Evolutionary conservation across 176 grass and related monocot species (phyloP), one percentile per base, ranked within the genome.

Genomic region (Urochloa ruziziensis): DNA sequence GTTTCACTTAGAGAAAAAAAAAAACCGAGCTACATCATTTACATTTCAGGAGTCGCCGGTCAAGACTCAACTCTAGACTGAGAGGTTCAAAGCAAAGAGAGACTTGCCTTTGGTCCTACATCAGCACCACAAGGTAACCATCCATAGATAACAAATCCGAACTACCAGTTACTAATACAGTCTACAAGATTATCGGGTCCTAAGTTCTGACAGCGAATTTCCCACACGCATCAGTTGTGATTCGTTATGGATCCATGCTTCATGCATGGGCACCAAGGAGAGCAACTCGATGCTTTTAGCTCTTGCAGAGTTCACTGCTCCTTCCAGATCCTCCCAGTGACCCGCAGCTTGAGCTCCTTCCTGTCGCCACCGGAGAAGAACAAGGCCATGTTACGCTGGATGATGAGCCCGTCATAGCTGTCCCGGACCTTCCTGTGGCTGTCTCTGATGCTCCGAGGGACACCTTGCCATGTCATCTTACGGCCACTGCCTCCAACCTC

Each of bases 391-490:
- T 91, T 98, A 18, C 96, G 90, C 89, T 98, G 96, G 80, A 98
- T 98, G 81, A 98, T 95, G 42, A 95, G 91, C 48, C 96, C 93
- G 1, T 98, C 93, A 14, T 93, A 98, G 75, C 96, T 98, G 82
- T 98, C 93, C 48, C 96, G 75, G 6, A 98, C 93, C 74, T 98
- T 98, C 56, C 89, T 86, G 80, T 98, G 96, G 82, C 96, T 95
- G 59, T 95, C 93, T 66, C 96, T 83, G 84, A 98, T 93, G 87
- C 96, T 98, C n/a, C 93, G 89, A 3, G 96, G 96, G 27, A 98
- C 89, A 12, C 96, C 96, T 78, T 98, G 96, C 96, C 96, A 98
- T 33, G 84, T 93, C 91, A 98, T 92, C 80, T 98, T 98, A 6
- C 96, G 91, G 19, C 87, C 91, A 46, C 84, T 90, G 44, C 93